Evolutionary conservation across 176 grass and related monocot species (phyloP).

Genomic region (Dactylis glomerata): DNA sequence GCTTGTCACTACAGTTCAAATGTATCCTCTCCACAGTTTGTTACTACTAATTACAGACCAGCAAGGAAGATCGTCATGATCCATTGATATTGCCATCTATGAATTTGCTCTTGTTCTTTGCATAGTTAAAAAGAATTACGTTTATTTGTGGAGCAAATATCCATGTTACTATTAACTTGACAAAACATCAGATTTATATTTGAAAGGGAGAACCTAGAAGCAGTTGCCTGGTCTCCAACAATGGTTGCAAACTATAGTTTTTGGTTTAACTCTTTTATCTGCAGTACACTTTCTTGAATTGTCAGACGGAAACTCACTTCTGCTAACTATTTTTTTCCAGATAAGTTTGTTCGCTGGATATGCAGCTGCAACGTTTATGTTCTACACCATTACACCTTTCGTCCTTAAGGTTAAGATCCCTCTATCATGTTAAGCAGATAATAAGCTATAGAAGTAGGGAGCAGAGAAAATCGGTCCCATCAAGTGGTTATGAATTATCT

Average conservation of each 20-base stretch:
- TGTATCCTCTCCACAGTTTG: constrained; percentile 53
- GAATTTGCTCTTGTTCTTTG: not conserved
- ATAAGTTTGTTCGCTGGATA: constrained; percentile 44
- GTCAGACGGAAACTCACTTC: constrained; percentile 19
- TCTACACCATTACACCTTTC: constrained; percentile 48
- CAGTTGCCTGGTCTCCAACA: constrained; percentile 47
- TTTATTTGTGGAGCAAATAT: not conserved
- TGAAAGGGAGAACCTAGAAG: constrained; percentile 53
- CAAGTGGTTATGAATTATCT: not conserved
- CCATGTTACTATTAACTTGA: constrained; percentile 23
- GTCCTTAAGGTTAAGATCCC: constrained; percentile 45
- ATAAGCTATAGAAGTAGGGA: not conserved
- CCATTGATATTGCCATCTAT: not conserved
- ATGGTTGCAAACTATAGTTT: constrained; percentile 36
- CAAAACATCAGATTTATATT: constrained; percentile 41
- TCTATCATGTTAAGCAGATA: not conserved
- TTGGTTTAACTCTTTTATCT: not conserved
- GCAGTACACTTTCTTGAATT: constrained; percentile 12
- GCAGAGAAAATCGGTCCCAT: not conserved
- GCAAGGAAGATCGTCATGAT: not conserved
- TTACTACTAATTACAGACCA: not conserved
- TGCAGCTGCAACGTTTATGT: constrained; percentile 35
- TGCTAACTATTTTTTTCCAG: constrained; percentile 21
- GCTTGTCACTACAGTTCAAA: constrained; percentile 50
- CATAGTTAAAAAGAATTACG: not conserved